These are phyloP conservation scores for Magnusiomyces magnusii DNA, from an alignment of 1,139 yeast species.

Conservation along the genomic window DNA sequence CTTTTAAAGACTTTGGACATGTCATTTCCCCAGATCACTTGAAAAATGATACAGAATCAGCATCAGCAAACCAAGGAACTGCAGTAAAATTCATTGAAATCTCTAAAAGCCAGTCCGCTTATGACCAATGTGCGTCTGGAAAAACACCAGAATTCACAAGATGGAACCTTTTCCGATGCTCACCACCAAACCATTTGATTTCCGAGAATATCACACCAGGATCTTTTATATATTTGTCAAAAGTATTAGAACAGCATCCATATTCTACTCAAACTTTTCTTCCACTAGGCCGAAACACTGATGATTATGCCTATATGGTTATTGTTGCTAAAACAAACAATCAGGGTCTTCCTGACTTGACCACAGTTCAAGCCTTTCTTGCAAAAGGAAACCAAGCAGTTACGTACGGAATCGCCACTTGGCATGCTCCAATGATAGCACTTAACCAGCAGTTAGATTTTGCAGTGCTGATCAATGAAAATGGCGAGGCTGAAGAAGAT, in stretches of 20 bases:
- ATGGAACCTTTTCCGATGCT: constrained; percentile 78
- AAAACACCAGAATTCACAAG: constrained; percentile 46
- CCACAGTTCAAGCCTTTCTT: constrained; percentile 54
- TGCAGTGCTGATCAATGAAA: constrained; percentile 79
- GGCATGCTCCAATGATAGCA: constrained; percentile 97
- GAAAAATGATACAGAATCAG: constrained; percentile 35
- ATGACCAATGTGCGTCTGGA: constrained; percentile 38
- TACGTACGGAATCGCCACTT: constrained; percentile 70
- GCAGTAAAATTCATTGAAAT: constrained; percentile 72
- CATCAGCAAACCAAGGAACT: constrained; percentile 87
- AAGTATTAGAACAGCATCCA: constrained; percentile 85
- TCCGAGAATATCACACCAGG: constrained; percentile 13
- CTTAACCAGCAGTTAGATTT: constrained; percentile 48
- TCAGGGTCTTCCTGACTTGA: constrained; percentile 50
- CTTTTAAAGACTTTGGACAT: constrained; percentile 46
- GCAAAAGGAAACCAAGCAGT: constrained; percentile 83
- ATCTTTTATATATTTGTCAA: constrained; percentile 41
- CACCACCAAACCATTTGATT: constrained; percentile 61
- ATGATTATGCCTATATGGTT: constrained; percentile 56
- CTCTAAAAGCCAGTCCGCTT: constrained; percentile 55
- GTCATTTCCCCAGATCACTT: constrained; percentile 52
- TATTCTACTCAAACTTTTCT: constrained; percentile 83
- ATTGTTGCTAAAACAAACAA: constrained; percentile 50
- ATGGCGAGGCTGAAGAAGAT: constrained; percentile 71
- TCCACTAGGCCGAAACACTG: constrained; percentile 66